A percentile compares a stretch with the other conserved stretches of the same genome.
Conservation (phyloP, 2,329 filamentous ascomycete genomes). For the Sphaerulina populicola region DNA sequence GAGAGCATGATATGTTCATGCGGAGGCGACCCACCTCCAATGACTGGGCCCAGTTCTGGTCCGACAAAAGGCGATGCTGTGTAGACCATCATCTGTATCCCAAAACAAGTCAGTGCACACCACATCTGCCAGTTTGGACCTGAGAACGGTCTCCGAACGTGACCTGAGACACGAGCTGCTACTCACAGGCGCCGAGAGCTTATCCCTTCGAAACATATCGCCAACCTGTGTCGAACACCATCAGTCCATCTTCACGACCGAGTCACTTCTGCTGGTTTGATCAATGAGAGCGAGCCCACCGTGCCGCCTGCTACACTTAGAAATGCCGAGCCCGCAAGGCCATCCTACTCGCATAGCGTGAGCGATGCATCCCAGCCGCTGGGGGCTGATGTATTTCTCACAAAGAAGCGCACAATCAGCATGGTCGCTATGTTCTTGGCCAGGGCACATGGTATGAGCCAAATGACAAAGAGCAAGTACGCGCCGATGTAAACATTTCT, state of each 20-base stretch:
- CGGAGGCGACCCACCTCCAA: constrained; percentile 48
- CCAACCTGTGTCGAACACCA: constrained; percentile 36
- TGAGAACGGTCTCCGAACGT: neutral
- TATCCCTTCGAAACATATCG: constrained; percentile 61
- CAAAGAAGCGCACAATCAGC: constrained; percentile 48
- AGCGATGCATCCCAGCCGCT: neutral
- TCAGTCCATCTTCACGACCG: constrained; percentile 64
- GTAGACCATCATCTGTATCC: constrained; percentile 61
- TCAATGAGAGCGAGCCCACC: constrained; percentile 39
- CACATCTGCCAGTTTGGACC: neutral
- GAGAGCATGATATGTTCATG: neutral
- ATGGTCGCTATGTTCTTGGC: constrained; percentile 49
- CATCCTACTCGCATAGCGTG: constrained; percentile 28
- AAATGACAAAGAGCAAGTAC: constrained; percentile 55
- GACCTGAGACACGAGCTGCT: neutral
- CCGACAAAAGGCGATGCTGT: constrained; percentile 51
- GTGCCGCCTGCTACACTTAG: constrained; percentile 57
- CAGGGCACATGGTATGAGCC: constrained; percentile 46
- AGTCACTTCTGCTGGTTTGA: constrained; percentile 43
- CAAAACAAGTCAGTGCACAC: neutral
- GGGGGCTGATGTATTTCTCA: neutral
- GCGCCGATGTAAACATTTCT: constrained; percentile 60
- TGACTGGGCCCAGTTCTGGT: constrained; percentile 49
- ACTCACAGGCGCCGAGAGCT: constrained; percentile 56
- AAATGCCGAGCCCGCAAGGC: constrained; percentile 48